Conservation (phyloP, 768 basidiomycete species). For the Infundibulicybe gibba region DNA sequence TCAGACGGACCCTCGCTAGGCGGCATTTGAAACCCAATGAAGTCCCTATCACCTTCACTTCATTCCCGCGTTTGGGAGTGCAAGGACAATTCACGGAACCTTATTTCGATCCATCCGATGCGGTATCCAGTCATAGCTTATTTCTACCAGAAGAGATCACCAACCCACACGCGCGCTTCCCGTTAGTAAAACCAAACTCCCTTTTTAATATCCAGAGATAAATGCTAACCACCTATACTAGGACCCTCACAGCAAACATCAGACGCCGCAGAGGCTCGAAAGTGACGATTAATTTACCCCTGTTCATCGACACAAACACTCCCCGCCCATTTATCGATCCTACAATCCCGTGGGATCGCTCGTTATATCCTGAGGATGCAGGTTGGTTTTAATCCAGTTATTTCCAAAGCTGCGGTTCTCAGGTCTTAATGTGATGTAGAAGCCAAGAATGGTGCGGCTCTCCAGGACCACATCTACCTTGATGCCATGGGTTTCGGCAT, state of each 20-base stretch:
- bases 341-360: constrained; percentile 84
- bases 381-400: constrained; percentile 41
- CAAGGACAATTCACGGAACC: constrained; percentile 93
- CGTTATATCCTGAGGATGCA: constrained; percentile 79
- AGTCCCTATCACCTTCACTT: constrained; percentile 88
- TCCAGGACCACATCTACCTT: constrained; percentile 90
- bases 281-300: constrained; percentile 91
- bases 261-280: constrained; percentile 86
- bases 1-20: constrained; percentile 79
- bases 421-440: constrained; percentile 39
- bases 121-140: constrained; percentile 86
- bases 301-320: constrained; percentile 86
- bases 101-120: constrained; percentile 67
- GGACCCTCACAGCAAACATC: constrained; percentile 97
- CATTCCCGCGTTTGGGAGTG: constrained; percentile 90
- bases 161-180: constrained; percentile 96
- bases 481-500: constrained; percentile 99
- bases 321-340: constrained; percentile 90
- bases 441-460: constrained; percentile 86
- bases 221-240: constrained; percentile 28
- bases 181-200: constrained; percentile 67
- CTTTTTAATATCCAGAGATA: background rate
- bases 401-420: constrained; percentile 5
- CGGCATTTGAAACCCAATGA: constrained; percentile 83
- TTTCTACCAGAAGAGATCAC: constrained; percentile 96